Evolutionary conservation across 345 rosid species (phyloP), one percentile per base, ranked within the genome.

Genomic region (Salix udensis): DNA sequence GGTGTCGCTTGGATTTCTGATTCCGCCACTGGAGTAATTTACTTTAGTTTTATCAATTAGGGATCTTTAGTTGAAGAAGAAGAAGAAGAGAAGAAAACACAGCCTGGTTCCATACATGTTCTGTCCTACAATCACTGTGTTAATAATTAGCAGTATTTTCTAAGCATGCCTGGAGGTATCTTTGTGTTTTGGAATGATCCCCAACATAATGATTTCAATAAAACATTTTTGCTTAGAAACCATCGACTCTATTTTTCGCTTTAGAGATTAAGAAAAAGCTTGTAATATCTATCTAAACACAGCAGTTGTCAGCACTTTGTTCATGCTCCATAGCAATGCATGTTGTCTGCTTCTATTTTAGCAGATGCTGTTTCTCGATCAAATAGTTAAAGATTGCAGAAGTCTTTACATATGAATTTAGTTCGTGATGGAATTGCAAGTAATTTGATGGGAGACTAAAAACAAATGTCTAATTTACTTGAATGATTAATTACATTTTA

Each of bases 321-420:
- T 16, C 58, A 50, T 6, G 58, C n/a, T 18, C n/a, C n/a, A 18
- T 50, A 50, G 21, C 9, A 5, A 50, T 50, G 58, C 21, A 16
- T 50, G 58, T 7, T 18, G 58, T 50, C 19, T 50, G 58, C 18
- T 50, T 50, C 58, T 50, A 18, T 34, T 34, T 34, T 34, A 4
- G 0, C 5, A 31, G 34, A 31, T 3, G 5, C 4, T 34, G 36
- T 34, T 34, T 34, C 36, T 34, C 36, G 6, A 4, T 34, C 5
- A 4, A 34, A 34, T 34, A 4, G 6, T 34, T 31, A 31, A 0
- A 31, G 34, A 4, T 31, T 0, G 6, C 6, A 31, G 6, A 34
- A 34, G 36, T 0, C 5, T 34, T 34, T 0, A 0, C 0, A 0
- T 34, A 34, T 34, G 0, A 0, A 34, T 34, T 34, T 34, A 34